phyloP scores from a whole-genome alignment of 345 rosid genomes.

The Cardamine occulta region DNA sequence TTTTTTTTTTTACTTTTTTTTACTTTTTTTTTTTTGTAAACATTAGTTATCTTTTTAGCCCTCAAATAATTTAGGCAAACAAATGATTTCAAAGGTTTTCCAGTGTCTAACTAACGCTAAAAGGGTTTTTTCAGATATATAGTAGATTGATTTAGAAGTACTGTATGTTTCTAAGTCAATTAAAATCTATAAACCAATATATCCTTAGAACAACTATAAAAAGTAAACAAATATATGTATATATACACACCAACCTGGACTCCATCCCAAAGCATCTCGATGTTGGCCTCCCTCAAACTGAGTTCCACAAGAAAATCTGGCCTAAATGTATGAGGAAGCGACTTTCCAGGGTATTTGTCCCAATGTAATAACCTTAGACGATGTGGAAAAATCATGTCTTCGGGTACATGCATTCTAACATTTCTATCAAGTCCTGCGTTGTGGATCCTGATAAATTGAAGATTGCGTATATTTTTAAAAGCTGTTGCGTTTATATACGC shows the following conservation, averaged over 20 bases:
- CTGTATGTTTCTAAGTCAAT: no score
- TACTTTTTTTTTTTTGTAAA: no score
- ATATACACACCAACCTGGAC: not conserved
- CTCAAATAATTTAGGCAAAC: no score
- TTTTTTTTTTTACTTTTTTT: no score
- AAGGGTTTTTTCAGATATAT: no score
- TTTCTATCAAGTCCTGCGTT: not conserved
- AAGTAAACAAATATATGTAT: no score
- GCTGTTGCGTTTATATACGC: not conserved
- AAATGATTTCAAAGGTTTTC: no score
- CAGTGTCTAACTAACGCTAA: no score
- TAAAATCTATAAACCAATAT: no score
- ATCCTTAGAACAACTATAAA: no score
- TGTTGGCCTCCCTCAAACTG: not conserved
- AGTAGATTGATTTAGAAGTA: no score
- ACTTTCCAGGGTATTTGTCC: not conserved
- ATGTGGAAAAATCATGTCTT: not conserved
- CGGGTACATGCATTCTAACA: not conserved
- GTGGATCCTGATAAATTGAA: not conserved
- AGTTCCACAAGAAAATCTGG: slow-evolving; percentile 33
- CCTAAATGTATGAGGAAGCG: not conserved
- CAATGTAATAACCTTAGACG: not conserved
- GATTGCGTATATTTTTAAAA: not conserved
- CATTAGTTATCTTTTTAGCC: no score
- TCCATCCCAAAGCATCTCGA: not conserved